phyloP scores from a whole-genome alignment of 306 rosid species.

The Mimosa pudica region DNA sequence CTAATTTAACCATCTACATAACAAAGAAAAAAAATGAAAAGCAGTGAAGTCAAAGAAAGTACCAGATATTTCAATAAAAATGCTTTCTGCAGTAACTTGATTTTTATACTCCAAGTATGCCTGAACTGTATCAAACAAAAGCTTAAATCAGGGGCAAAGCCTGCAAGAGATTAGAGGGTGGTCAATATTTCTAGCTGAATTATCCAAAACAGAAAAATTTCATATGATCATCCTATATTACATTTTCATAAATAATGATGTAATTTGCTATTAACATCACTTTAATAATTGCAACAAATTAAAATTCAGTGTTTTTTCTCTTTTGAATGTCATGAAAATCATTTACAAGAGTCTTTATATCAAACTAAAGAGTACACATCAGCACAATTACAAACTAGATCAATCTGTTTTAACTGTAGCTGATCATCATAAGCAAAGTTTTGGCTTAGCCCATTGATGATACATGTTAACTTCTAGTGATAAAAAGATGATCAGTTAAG shows the following conservation, averaged over 20 bases:
- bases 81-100: not conserved
- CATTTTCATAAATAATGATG: not conserved
- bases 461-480: not conserved
- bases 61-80: conserved; percentile 26
- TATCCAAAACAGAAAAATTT: not conserved
- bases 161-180: not conserved
- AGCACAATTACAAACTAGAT: not conserved
- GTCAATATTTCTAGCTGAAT: not conserved
- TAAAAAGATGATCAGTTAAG: not conserved
- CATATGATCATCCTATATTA: not conserved
- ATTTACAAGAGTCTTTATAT: not conserved
- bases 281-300: not conserved
- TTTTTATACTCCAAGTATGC: not conserved
- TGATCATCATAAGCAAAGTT: not conserved
- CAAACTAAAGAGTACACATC: not conserved
- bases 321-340: not conserved
- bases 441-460: not conserved
- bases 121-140: not conserved
- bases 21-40: conserved; percentile 30
- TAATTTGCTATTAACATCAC: not conserved
- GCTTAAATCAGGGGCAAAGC: not conserved
- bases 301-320: not conserved
- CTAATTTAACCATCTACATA: not conserved
- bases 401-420: not conserved
- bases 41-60: not conserved